A percentile compares a stretch with the other conserved stretches of the same genome.
These are phyloP conservation scores for Haberlea rhodopensis DNA, from an alignment of 257 asterid genomes.

Conservation along the genomic window DNA sequence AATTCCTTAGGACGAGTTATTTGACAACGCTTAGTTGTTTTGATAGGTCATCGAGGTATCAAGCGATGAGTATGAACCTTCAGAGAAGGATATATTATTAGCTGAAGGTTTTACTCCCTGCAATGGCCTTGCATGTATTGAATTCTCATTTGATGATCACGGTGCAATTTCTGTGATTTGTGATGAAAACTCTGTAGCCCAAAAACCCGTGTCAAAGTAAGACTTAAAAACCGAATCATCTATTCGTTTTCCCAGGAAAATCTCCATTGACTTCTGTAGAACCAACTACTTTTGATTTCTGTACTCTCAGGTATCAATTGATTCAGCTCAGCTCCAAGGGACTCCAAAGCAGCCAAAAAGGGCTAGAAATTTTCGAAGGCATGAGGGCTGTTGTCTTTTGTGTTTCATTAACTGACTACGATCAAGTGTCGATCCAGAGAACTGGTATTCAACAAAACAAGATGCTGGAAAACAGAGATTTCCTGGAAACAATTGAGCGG, in stretches of 20 bases:
- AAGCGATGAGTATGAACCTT: constrained; percentile 55
- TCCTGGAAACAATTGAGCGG: constrained; percentile 39
- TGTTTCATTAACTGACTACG: constrained; percentile 56
- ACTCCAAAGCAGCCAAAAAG: constrained; percentile 40
- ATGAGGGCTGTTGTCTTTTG: constrained; percentile 41
- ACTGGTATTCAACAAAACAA: constrained; percentile 44
- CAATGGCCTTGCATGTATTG: constrained; percentile 53
- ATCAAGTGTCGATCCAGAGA: constrained; percentile 31
- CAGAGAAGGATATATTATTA: constrained; percentile 51
- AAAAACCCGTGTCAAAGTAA: constrained; percentile 45
- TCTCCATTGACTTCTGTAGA: not conserved
- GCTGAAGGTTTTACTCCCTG: constrained; percentile 59
- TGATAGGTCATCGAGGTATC: constrained; percentile 60
- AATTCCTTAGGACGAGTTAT: not conserved
- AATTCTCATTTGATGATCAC: constrained; percentile 47
- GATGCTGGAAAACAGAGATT: constrained; percentile 49
- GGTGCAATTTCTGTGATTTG: constrained; percentile 36
- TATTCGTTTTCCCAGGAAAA: not conserved
- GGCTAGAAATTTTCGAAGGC: constrained; percentile 63
- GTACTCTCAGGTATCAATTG: constrained; percentile 52
- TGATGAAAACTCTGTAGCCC: constrained; percentile 29
- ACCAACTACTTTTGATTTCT: not conserved
- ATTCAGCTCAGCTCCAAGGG: constrained; percentile 46
- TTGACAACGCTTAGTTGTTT: constrained; percentile 18
- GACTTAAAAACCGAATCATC: not conserved